Evolutionary conservation across 2,329 filamentous ascomycete species (phyloP).

Genomic region (Beauveria rudraprayagi): DNA sequence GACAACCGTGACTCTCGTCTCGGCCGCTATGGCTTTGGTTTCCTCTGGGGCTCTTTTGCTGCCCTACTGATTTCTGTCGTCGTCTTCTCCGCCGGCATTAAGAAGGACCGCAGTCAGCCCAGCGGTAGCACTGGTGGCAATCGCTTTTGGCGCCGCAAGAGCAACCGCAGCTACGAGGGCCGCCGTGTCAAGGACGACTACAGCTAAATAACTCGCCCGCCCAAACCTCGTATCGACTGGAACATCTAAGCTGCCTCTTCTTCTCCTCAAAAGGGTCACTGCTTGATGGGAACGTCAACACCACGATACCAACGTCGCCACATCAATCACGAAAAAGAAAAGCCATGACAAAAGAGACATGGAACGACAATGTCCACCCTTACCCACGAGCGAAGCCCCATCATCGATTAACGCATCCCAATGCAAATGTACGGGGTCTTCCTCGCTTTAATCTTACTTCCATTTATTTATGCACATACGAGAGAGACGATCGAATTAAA

Average conservation of each 20-base stretch:
- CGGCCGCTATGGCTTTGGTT: conserved; percentile 64
- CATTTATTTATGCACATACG: conserved; percentile 9
- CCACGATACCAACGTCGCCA: neutral
- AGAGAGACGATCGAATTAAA: conserved; percentile 4
- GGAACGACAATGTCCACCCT: conserved; percentile 3
- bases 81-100: conserved; percentile 58
- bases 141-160: conserved; percentile 25
- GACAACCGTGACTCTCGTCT: conserved; percentile 50
- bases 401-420: neutral
- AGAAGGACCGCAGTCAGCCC: conserved; percentile 27
- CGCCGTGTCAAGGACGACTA: conserved; percentile 65
- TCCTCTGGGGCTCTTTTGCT: conserved; percentile 66
- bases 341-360: neutral
- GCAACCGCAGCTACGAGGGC: conserved; percentile 35
- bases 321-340: neutral
- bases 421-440: neutral
- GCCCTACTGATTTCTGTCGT: conserved; percentile 58
- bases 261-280: neutral
- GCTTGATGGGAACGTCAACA: neutral
- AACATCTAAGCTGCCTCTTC: no score
- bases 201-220: conserved; percentile 30
- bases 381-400: neutral
- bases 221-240: neutral
- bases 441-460: conserved; percentile 2
- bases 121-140: conserved; percentile 23